Conservation (phyloP, 768 basidiomycete species). For the Psilocybe subaeruginosa region DNA sequence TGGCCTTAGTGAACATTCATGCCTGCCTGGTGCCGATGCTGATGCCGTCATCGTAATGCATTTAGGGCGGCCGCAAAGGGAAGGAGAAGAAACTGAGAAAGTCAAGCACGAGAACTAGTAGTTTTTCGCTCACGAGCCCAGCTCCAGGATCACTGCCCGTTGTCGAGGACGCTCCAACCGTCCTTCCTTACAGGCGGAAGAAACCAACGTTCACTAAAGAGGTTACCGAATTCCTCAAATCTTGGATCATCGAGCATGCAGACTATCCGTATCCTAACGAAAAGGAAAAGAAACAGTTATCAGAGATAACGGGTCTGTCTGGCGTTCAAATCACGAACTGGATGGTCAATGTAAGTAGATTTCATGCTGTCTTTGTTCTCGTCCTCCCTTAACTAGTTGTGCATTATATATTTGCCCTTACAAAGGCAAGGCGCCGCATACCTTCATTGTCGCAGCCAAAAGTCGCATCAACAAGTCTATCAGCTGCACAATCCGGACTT, state of each 20-base stretch:
- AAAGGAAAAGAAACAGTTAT: background rate
- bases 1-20: background rate
- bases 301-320: background rate
- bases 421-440: too few relatives aligned
- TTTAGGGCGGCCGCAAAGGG: background rate
- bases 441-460: too few relatives aligned
- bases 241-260: background rate
- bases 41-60: background rate
- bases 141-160: background rate
- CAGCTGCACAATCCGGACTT: too few relatives aligned
- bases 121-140: background rate
- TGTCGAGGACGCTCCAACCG: background rate
- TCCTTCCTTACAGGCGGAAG: background rate
- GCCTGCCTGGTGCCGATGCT: background rate
- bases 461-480: too few relatives aligned
- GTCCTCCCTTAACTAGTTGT: too few relatives aligned
- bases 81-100: background rate
- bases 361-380: background rate
- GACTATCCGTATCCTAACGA: background rate
- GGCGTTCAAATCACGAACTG: background rate
- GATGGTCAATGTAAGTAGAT: background rate
- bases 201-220: background rate
- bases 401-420: too few relatives aligned
- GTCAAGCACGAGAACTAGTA: background rate
- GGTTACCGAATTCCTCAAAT: background rate